phyloP scores from a whole-genome alignment of 306 rosid genomes.

The Acmispon strigosus region DNA sequence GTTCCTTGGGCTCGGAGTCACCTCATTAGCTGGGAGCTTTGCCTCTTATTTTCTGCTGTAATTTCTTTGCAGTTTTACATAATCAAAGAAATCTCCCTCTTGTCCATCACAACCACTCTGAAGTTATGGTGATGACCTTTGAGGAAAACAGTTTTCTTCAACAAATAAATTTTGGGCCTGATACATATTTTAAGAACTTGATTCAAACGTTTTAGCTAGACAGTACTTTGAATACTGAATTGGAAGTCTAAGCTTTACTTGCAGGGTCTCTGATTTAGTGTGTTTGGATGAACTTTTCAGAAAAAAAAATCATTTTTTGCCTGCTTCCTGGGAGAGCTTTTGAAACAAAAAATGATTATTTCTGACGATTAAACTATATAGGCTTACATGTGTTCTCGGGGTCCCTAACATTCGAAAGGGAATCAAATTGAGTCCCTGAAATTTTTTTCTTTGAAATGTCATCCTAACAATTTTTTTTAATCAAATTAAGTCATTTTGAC shows the following conservation, averaged over 20 bases:
- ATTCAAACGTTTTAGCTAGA: not conserved
- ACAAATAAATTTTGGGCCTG: conserved; percentile 3
- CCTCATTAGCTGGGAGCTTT: no score
- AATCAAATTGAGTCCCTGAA: no score
- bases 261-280: not conserved
- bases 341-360: not conserved
- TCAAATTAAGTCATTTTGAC: no score
- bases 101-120: not conserved
- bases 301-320: not conserved
- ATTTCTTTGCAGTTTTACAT: no score
- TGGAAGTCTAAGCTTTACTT: not conserved
- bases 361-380: not conserved
- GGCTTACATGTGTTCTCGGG: no score
- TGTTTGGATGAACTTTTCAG: not conserved
- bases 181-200: not conserved
- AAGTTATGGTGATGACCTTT: not conserved
- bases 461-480: no score
- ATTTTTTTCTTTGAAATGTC: no score
- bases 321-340: not conserved
- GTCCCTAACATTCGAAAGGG: no score
- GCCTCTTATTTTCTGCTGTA: no score
- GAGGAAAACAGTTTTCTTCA: not conserved
- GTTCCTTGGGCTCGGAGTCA: no score
- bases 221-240: not conserved
- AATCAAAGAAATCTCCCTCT: no score